Percentiles rank a stretch among this genome's conserved stretches.
Conservation (phyloP, 1,284 basidiomycete genomes). For the Cutaneotrichosporon arboriforme region DNA sequence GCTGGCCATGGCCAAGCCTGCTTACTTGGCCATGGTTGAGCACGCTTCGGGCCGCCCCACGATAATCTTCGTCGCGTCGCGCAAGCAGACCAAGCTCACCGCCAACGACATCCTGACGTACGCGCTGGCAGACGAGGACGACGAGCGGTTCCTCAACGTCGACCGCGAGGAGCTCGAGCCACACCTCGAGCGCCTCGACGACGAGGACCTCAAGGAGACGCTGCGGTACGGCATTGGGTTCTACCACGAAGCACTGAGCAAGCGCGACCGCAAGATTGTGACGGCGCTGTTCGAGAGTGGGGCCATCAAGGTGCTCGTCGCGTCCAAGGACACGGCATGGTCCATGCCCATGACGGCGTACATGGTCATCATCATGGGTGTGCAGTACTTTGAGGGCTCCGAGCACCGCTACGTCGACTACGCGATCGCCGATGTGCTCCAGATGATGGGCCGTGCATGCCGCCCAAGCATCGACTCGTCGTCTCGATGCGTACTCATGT, state of each 20-base stretch:
- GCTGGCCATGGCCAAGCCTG: constrained; percentile 98
- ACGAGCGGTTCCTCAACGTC: constrained; percentile 84
- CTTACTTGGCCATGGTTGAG: constrained; percentile 88
- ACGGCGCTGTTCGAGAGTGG: constrained; percentile 90
- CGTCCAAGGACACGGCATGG: constrained; percentile 95
- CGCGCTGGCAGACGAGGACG: constrained; percentile 78
- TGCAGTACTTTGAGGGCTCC: constrained; percentile 91
- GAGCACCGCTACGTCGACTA: constrained; percentile 98
- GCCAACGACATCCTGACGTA: constrained; percentile 89
- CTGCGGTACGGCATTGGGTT: constrained; percentile 88
- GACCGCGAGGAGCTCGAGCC: constrained; percentile 76
- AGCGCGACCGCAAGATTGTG: constrained; percentile 88
- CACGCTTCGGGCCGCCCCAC: constrained; percentile 80
- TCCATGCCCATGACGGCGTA: constrained; percentile 86
- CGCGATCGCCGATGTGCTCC: constrained; percentile 92
- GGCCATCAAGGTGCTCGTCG: constrained; percentile 90
- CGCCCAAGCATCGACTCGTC: constrained; percentile 77
- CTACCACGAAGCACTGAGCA: constrained; percentile 89
- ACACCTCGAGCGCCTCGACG: constrained; percentile 78
- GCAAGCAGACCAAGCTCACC: constrained; percentile 87
- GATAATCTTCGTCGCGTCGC: constrained; percentile 86
- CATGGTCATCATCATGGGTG: constrained; percentile 98
- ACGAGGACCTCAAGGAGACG: constrained; percentile 71
- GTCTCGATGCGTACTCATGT: constrained; percentile 91
- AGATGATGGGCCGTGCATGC: constrained; percentile 98